Evolutionary conservation across 192 early-diverging fungal species (phyloP), one percentile per base, ranked within the genome.

Genomic region (Thamnidium elegans): DNA sequence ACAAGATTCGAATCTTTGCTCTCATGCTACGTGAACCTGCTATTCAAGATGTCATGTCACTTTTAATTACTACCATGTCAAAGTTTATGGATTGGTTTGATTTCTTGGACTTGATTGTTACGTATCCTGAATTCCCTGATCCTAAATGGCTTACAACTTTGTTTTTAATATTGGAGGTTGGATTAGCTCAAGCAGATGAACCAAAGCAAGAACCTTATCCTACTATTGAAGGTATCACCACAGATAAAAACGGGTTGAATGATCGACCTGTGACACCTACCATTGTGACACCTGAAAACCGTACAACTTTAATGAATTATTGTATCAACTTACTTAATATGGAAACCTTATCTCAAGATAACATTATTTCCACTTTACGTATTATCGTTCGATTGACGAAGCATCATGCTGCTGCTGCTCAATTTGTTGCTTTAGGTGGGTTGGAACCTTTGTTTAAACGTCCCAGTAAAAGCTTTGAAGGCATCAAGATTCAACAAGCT

Each of bases 361-460:
- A 80, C 43, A 54, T 73, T 3, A 75, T 91, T 67, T 85, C 92
- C 14, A 71, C 89, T 32, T 80, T 97, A 55, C 80, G 92, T 2
- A 81, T 97, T 26, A 71, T 90, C 5, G 89, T 94, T 4, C 83
- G 90, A 19, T 74, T 97, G 39, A 95, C 95, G 30, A 83, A 93
- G 19, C 70, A 79, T 17, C 80, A 86, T 53, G 62, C 58, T 0
- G 69, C 82, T 9, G 90, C 91, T 1, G 66, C 76, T 19, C 73
- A 81, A 63, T 92, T 97, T 55, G 70, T 92, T 32, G 76, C 85
- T 3, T 71, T 76, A 11, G 83, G 81, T 42, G 86, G 91, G 3
- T 62, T 94, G 55, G 68, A 79, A 45, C 48, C 86, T 39, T 68
- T 95, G 6, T 86, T 93, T 72, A 73, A 81, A 10, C 59, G 78